A percentile compares a stretch with the other conserved stretches of the same genome.
Conservation (phyloP, 371 early-diverging fungal species). For the Apophysomyces variabilis region DNA sequence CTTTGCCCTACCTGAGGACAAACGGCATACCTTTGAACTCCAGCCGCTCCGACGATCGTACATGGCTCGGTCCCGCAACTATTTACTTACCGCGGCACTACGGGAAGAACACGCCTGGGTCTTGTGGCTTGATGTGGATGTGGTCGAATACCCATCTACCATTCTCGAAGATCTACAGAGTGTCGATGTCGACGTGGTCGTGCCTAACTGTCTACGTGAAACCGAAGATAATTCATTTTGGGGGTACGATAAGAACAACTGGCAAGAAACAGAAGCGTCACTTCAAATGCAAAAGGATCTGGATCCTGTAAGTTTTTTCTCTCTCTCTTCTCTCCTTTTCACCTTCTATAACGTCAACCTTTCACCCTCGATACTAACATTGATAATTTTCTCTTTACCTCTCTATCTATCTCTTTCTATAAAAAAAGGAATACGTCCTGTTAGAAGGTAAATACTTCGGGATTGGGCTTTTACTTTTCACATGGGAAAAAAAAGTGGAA, state of each 20-base stretch:
- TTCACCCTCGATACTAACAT: too few species aligned
- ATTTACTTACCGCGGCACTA: constrained; percentile 57
- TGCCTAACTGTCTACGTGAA: constrained; percentile 61
- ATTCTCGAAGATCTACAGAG: constrained; percentile 61
- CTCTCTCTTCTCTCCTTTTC: background rate
- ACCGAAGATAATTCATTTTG: constrained; percentile 44
- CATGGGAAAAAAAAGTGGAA: background rate
- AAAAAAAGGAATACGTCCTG: constrained; percentile 39
- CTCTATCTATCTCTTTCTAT: background rate
- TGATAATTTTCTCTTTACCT: background rate
- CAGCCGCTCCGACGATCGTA: constrained; percentile 58
- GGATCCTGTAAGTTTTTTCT: constrained; percentile 38
- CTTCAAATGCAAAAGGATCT: constrained; percentile 54
- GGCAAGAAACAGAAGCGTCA: constrained; percentile 64
- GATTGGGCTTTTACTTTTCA: background rate
- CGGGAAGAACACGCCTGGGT: constrained; percentile 66
- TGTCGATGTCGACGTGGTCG: constrained; percentile 67
- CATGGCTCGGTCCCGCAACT: constrained; percentile 66
- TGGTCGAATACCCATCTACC: constrained; percentile 58
- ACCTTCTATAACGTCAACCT: background rate
- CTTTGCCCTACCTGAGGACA: constrained; percentile 48
- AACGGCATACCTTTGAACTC: constrained; percentile 55
- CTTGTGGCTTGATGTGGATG: constrained; percentile 71
- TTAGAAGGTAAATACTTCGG: constrained; percentile 35
- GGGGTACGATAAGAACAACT: constrained; percentile 70